Percentiles rank a stretch among this genome's conserved stretches.
These are phyloP conservation scores for Daucus carota DNA, from an alignment of 129 eudicot species.

Conservation along the genomic window DNA sequence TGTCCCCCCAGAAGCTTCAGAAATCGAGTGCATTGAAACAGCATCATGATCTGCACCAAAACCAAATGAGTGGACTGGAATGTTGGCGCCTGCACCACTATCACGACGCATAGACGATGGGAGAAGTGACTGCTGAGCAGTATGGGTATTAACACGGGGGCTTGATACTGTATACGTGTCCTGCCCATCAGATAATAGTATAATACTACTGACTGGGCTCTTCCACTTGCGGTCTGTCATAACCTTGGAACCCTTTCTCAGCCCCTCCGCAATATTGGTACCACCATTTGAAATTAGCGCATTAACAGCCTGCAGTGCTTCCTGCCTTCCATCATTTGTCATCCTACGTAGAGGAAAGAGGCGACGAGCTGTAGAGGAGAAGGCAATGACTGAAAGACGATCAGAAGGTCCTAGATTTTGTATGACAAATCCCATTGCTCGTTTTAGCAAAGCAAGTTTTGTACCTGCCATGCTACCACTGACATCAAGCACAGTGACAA, in stretches of 20 bases:
- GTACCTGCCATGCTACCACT: constrained; percentile 99
- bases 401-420: constrained; percentile 72
- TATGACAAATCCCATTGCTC: constrained; percentile 86
- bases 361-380: constrained; percentile 80
- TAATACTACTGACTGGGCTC: constrained; percentile 66
- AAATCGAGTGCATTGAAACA: constrained; percentile 63
- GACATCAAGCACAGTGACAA: constrained; percentile 77
- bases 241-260: constrained; percentile 65
- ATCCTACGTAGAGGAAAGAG: constrained; percentile 71
- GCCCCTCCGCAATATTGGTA: constrained; percentile 75
- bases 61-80: constrained; percentile 85
- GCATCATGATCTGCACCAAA: constrained; percentile 97
- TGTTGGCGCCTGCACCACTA: constrained; percentile 22
- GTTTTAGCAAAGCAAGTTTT: constrained; percentile 76
- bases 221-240: constrained; percentile 55
- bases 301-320: constrained; percentile 69
- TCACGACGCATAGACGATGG: constrained; percentile 45
- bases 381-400: constrained; percentile 74
- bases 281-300: constrained; percentile 64
- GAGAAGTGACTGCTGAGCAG: constrained; percentile 33
- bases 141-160: constrained; percentile 19
- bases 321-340: constrained; percentile 58
- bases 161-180: constrained; percentile 58
- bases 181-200: constrained; percentile 87
- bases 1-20: constrained; percentile 84